Evolutionary conservation across 2,329 filamentous ascomycete species (phyloP), one percentile per base, ranked within the genome.

Genomic region (Cladophialophora psammophila): DNA sequence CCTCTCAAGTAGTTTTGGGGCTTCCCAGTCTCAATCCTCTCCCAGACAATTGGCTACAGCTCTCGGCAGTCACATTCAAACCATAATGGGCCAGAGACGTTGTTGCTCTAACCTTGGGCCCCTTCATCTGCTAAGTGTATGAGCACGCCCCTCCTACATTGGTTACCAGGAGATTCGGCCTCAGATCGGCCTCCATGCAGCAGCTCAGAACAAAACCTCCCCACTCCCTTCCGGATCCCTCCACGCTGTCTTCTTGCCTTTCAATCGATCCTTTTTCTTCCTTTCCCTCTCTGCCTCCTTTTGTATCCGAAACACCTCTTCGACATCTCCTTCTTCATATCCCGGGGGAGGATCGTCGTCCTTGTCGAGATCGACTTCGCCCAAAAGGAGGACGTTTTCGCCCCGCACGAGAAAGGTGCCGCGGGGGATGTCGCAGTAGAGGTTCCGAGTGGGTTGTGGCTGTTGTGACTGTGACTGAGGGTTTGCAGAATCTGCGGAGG

Each of bases 331-430:
- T 70, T 84, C 82, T 72, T 85, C 83, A 73, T 91, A 93, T 36
- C 89, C 88, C 4, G 84, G 78, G 0, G 92, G 93, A 13, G 93
- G 85, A 66, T 96, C 90, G 78, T 99, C 95, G 79, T 99, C 95
- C 76, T 91, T 93, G 82, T 99, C 95, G 31, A 99, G 87, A 78
- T 99, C 95, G 74, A 99, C 96, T 80, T 98, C 96, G 42, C 95
- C 95, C 18, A 98, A 86, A 53, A 99, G 84, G 60, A 97, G 85
- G n/a, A 99, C 95, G 78, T 99, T 99, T 82, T 99, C 95, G 72
- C 95, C 95, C 66, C 95, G 87, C 54, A 99, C 92, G 40, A 98
- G 87, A 81, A 95, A 98, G 70, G 96, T 88, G 58, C 95, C 95
- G 65, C 93, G 88, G 10, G 88, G 85, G 67, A 96, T 87, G 78